Evolutionary conservation across 768 basidiomycete genomes (phyloP).

Genomic region (Pleurotus sapidus): DNA sequence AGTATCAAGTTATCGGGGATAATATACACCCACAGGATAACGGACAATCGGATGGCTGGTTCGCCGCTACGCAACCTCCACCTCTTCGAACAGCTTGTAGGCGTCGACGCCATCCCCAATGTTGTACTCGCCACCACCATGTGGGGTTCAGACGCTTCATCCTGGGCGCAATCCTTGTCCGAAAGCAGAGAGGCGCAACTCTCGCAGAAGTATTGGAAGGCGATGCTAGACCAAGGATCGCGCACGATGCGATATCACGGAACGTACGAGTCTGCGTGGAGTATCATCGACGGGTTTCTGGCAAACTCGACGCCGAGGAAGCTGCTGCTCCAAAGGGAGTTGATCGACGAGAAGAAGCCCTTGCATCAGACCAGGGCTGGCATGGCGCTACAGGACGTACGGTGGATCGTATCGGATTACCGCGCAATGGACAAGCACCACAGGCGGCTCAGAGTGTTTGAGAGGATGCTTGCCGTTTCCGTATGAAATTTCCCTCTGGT

Average conservation of each 20-base stretch:
- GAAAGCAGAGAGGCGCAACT: slow-evolving; percentile 34
- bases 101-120: not conserved
- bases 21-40: slow-evolving; percentile 35
- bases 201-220: slow-evolving; percentile 36
- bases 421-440: not conserved
- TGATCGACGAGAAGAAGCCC: slow-evolving; percentile 19
- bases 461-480: no score
- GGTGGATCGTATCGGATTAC: slow-evolving; percentile 1
- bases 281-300: slow-evolving; percentile 31
- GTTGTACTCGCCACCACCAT: not conserved
- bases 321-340: slow-evolving; percentile 20
- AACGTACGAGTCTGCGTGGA: slow-evolving; percentile 31
- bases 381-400: slow-evolving; percentile 1
- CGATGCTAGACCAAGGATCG: slow-evolving; percentile 39
- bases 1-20: slow-evolving; percentile 28
- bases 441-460: no score
- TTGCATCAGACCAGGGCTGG: slow-evolving; percentile 10
- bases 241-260: slow-evolving; percentile 30
- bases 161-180: slow-evolving; percentile 21
- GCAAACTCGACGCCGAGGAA: slow-evolving; percentile 7
- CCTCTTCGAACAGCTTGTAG: slow-evolving; percentile 43
- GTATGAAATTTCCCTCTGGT: no score
- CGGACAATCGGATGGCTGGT: slow-evolving; percentile 30
- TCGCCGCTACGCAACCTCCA: slow-evolving; percentile 34
- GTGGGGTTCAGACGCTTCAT: slow-evolving; percentile 12